Base-by-base conservation (phyloP, 2,329 filamentous ascomycete genomes). In the Fusarium verrucosum region DNA sequence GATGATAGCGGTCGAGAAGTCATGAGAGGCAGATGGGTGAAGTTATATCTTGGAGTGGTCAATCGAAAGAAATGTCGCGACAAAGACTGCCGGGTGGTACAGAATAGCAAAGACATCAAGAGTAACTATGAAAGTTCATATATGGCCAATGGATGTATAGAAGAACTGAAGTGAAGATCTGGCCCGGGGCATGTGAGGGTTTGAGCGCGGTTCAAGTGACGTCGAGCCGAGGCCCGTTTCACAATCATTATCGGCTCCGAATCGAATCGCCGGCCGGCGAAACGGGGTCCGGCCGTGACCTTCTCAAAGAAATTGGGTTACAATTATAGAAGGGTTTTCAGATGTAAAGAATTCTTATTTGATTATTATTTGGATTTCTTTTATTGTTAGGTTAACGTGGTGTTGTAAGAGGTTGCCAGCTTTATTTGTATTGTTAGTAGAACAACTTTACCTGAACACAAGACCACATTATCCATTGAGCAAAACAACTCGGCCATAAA, bases 211-310 rank as follows among this genome's bases (percentile, higher is more conserved):
- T 43, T 41, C 25, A 36, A 43, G 44, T 56, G 66, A 58, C 45
- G 50, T 67, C 47, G 66, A 68, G 59, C 70, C 70, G 70, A 72
- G 70, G 70, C 61, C 49, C 65, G 58, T 45, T 61, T 62, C 42
- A 23, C 19, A 49, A 38, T 61, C 49, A 49, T 25, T 16, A 60
- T 65, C 55, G 57, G 59, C 51, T 55, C 56, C 60, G 63, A 69
- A 46, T 32, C 60, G 63, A 69, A 46, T 32, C n/a, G n/a, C 30
- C 41, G 56, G 45, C 41, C 26, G 20, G 38, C n/a, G 13, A 25
- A 23, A 44, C 25, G 47, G 58, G 50, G 51, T 52, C 37, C 42
- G 44, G 30, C 45, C 20, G 46, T 3, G 30, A 16, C 14, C 14
- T 9, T 16, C 14, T n/a, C 2, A n/a, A 16, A 32, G 30, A 32